Percentiles rank a stretch among this genome's conserved stretches.
These are phyloP conservation scores for Wickerhamomyces sp. DNA, from an alignment of 1,139 yeast genomes.

Conservation along the genomic window DNA sequence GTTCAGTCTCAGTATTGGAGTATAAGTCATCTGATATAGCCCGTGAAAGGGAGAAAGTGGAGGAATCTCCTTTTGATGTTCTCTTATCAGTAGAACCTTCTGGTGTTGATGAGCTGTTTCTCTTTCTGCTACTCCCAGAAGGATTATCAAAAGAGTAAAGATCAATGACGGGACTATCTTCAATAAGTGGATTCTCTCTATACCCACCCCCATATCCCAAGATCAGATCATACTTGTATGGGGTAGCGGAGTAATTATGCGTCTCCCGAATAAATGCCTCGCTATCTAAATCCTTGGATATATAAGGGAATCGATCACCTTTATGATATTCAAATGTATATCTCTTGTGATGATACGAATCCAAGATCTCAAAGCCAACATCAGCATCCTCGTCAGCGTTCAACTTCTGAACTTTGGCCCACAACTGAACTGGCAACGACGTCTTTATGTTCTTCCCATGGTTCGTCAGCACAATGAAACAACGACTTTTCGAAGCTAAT, in stretches of 20 bases:
- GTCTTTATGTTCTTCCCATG: constrained; percentile 3
- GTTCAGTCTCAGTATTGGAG: neutral
- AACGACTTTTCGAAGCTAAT: neutral
- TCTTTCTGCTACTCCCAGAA: neutral
- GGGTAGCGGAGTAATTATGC: neutral
- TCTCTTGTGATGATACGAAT: neutral
- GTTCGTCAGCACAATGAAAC: constrained; percentile 3
- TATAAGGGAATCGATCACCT: neutral
- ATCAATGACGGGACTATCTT: neutral
- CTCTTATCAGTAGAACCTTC: neutral
- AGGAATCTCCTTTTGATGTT: neutral
- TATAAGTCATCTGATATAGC: neutral
- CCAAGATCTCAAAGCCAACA: constrained; percentile 6
- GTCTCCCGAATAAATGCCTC: neutral
- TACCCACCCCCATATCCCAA: constrained; percentile 1
- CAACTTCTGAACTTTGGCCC: constrained; percentile 5
- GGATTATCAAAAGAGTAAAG: neutral
- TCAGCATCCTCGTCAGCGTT: neutral
- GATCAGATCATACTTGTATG: neutral
- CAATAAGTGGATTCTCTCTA: neutral
- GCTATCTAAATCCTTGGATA: neutral
- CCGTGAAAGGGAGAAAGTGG: neutral
- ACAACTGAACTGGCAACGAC: constrained; percentile 2
- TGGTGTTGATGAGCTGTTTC: neutral
- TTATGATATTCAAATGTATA: neutral